Evolutionary conservation across 225 moss, liverwort and hornwort species (phyloP).

Genomic region (Marchantia polymorpha): DNA sequence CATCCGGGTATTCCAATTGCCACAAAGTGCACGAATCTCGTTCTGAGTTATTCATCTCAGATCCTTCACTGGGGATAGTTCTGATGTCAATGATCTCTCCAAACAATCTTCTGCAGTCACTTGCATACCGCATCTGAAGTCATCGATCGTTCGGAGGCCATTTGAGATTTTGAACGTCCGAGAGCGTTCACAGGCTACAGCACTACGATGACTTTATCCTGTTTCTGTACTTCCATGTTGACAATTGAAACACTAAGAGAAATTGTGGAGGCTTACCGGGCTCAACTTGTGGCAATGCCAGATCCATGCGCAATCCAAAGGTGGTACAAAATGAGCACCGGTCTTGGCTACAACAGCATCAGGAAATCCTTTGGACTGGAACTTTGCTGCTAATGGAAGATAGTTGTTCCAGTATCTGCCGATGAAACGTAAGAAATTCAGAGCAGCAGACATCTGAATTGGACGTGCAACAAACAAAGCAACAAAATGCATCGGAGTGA

Average conservation of each 20-base stretch:
- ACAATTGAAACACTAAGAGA: neutral
- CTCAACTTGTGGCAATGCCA: constrained; percentile 51
- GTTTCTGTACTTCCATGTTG: neutral
- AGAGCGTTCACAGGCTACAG: neutral
- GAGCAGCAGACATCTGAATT: too few relatives aligned
- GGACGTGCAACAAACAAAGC: too few relatives aligned
- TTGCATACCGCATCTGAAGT: constrained; percentile 41
- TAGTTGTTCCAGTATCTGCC: too few relatives aligned
- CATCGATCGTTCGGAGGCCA: neutral
- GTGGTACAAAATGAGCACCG: constrained; percentile 19
- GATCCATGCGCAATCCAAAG: constrained; percentile 47
- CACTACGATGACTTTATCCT: neutral
- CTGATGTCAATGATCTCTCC: constrained; percentile 34
- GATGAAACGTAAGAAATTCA: too few relatives aligned
- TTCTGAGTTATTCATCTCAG: neutral
- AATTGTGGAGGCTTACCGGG: constrained; percentile 26
- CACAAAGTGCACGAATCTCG: neutral
- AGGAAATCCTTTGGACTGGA: too few relatives aligned
- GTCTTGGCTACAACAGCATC: neutral
- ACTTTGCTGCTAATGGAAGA: too few relatives aligned
- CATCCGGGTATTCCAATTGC: neutral
- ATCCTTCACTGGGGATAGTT: neutral
- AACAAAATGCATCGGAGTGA: too few relatives aligned
- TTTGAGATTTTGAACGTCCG: too few relatives aligned
- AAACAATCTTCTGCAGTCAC: constrained; percentile 40